Evolutionary conservation across 2,329 filamentous ascomycete species (phyloP).

Genomic region (Exserohilum rostratum): DNA sequence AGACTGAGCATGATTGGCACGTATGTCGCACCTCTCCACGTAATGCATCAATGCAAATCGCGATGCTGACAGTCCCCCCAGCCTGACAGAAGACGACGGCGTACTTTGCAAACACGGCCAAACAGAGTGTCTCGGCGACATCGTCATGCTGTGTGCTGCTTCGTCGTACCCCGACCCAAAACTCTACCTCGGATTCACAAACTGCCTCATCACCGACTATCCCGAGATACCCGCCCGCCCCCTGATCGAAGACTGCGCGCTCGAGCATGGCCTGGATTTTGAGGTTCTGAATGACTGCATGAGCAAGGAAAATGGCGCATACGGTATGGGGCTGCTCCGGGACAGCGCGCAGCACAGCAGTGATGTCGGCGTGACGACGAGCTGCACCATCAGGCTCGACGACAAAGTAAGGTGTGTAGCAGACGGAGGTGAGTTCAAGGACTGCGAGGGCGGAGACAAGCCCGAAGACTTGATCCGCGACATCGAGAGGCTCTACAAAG

Average conservation of each 20-base stretch:
- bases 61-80: slow-evolving; percentile 25
- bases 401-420: slow-evolving; percentile 82
- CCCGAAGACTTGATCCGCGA: slow-evolving; percentile 77
- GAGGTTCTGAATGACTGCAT: slow-evolving; percentile 81
- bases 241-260: slow-evolving; percentile 84
- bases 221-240: slow-evolving; percentile 74
- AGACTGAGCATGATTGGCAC: slow-evolving; percentile 86
- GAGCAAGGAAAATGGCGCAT: slow-evolving; percentile 74
- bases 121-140: slow-evolving; percentile 89
- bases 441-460: slow-evolving; percentile 72
- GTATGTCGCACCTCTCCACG: slow-evolving; percentile 52
- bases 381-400: slow-evolving; percentile 67
- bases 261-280: slow-evolving; percentile 90
- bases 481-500: slow-evolving; percentile 71
- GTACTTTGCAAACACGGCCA: slow-evolving; percentile 90
- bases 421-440: slow-evolving; percentile 77
- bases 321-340: slow-evolving; percentile 70
- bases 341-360: slow-evolving; percentile 69
- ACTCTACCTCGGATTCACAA: slow-evolving; percentile 88
- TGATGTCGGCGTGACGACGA: slow-evolving; percentile 53
- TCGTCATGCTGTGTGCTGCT: slow-evolving; percentile 88
- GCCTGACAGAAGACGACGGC: slow-evolving; percentile 75
- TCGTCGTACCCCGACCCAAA: slow-evolving; percentile 84
- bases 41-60: neutral
- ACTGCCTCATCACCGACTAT: slow-evolving; percentile 84